These are phyloP conservation scores for Aspergillus carbonarius DNA, from an alignment of 2,329 filamentous ascomycete genomes.

Conservation along the genomic window DNA sequence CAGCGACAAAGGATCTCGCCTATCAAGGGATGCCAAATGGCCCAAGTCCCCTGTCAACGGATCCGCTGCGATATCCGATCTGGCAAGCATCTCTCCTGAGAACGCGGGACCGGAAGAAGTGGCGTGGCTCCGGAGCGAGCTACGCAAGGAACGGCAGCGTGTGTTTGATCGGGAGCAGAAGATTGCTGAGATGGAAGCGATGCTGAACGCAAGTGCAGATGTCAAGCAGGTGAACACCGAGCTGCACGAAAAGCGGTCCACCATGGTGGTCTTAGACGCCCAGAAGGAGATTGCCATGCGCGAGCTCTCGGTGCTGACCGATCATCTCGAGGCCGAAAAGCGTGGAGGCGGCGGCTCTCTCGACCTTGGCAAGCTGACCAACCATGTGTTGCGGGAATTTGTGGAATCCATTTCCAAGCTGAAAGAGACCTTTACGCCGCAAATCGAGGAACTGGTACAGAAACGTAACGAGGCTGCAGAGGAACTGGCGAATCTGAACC, in stretches of 20 bases:
- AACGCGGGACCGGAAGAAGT: slow-evolving; percentile 57
- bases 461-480: slow-evolving; percentile 81
- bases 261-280: slow-evolving; percentile 89
- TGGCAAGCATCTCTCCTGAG: slow-evolving; percentile 65
- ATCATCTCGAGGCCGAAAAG: slow-evolving; percentile 84
- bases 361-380: slow-evolving; percentile 70
- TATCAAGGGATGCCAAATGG: slow-evolving; percentile 65
- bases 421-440: slow-evolving; percentile 72
- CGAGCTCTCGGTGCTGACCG: slow-evolving; percentile 84
- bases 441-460: slow-evolving; percentile 86
- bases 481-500: slow-evolving; percentile 77
- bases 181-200: slow-evolving; percentile 72
- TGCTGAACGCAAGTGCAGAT: slow-evolving; percentile 59
- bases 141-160: slow-evolving; percentile 78
- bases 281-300: slow-evolving; percentile 94
- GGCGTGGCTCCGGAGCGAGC: slow-evolving; percentile 65
- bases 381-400: slow-evolving; percentile 62
- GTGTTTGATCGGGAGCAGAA: slow-evolving; percentile 83
- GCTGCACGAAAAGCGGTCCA: slow-evolving; percentile 88
- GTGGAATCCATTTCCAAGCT: slow-evolving; percentile 63
- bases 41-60: slow-evolving; percentile 64
- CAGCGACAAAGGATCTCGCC: slow-evolving; percentile 64
- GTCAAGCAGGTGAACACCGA: slow-evolving; percentile 81
- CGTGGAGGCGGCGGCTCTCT: slow-evolving; percentile 75
- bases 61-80: slow-evolving; percentile 55